Evolutionary conservation across 441 rosid genomes (phyloP).

Genomic region (Pelargonium cotyledonis): DNA sequence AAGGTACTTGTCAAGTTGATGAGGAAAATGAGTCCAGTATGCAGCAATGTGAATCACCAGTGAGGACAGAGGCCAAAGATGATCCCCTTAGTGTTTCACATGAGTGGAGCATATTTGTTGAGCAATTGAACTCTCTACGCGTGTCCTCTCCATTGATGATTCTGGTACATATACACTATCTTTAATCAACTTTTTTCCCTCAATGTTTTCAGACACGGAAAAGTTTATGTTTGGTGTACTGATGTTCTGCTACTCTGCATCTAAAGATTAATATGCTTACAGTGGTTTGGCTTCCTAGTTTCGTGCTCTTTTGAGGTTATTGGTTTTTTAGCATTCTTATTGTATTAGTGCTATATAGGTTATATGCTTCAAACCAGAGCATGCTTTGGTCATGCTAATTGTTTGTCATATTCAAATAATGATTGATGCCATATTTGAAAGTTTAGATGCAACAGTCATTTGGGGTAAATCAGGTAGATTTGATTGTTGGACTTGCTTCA

Average conservation of each 20-base stretch:
- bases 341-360: neutral
- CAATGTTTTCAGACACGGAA: neutral
- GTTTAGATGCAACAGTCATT: neutral
- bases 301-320: neutral
- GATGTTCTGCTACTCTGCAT: neutral
- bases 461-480: neutral
- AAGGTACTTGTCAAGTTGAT: constrained; percentile 19
- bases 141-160: constrained; percentile 75
- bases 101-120: constrained; percentile 80
- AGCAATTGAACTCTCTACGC: constrained; percentile 77
- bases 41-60: constrained; percentile 25
- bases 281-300: neutral
- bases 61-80: constrained; percentile 24
- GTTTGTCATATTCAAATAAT: neutral
- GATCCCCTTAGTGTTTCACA: constrained; percentile 40
- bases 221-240: neutral
- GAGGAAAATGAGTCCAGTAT: constrained; percentile 19
- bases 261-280: neutral
- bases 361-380: neutral
- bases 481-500: neutral
- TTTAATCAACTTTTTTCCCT: neutral
- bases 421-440: neutral
- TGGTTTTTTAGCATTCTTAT: neutral
- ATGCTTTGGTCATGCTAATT: neutral
- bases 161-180: constrained; percentile 49